Conservation (phyloP, 2,329 filamentous ascomycete genomes). For the Arthroderma sp. region DNA sequence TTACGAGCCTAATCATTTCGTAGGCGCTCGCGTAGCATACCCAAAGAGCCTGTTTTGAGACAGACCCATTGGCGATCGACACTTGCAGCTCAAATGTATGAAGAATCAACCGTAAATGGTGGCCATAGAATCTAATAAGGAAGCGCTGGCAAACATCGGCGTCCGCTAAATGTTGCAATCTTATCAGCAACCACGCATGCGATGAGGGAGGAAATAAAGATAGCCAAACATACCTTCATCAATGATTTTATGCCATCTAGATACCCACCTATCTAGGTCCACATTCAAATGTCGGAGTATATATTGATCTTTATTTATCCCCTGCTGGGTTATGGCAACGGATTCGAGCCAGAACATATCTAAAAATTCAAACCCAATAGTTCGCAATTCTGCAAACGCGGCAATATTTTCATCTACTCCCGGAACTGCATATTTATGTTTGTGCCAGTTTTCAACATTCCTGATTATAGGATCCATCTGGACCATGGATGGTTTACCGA, state of each 20-base stretch:
- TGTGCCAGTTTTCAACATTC: conserved; percentile 25
- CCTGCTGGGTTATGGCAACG: conserved; percentile 6
- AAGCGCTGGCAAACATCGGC: conserved; percentile 22
- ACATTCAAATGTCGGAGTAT: conserved; percentile 11
- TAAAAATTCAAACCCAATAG: conserved; percentile 25
- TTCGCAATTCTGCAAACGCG: conserved; percentile 25
- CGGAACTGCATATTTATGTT: conserved; percentile 16
- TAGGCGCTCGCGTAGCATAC: conserved; percentile 17
- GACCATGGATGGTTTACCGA: conserved; percentile 33
- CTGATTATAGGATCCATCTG: conserved; percentile 26
- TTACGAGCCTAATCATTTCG: conserved; percentile 23
- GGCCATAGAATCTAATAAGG: conserved; percentile 28
- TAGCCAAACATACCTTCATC: conserved; percentile 8
- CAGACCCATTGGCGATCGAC: conserved; percentile 15
- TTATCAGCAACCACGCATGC: background rate
- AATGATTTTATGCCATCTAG: conserved; percentile 11
- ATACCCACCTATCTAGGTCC: conserved; percentile 12
- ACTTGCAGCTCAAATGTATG: conserved; percentile 26
- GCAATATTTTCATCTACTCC: conserved; percentile 23
- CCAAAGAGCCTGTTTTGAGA: conserved; percentile 14
- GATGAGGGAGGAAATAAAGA: background rate
- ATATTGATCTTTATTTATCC: conserved; percentile 10
- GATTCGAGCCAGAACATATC: conserved; percentile 15
- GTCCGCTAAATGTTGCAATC: conserved; percentile 3
- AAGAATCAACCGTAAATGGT: conserved; percentile 26